Percentiles rank a stretch among this genome's conserved stretches.
These are phyloP conservation scores for Rhododendron simsii DNA, from an alignment of 148 eudicot genomes.

Conservation along the genomic window DNA sequence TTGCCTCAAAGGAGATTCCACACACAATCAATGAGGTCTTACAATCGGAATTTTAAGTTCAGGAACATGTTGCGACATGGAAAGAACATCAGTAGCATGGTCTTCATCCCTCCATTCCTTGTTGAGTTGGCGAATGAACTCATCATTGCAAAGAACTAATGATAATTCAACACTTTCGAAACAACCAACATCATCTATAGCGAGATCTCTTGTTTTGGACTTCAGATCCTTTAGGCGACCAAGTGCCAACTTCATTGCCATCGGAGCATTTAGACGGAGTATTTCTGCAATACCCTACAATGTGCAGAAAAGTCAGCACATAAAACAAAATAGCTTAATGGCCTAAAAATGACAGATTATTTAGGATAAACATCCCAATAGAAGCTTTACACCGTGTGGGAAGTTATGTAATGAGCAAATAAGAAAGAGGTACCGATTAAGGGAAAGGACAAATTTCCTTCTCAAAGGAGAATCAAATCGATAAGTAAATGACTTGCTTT, in stretches of 20 bases:
- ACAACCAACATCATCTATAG: slow-evolving; percentile 57
- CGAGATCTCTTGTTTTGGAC: slow-evolving; percentile 69
- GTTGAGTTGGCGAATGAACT: slow-evolving; percentile 69
- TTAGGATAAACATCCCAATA: background rate
- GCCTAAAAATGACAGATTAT: background rate
- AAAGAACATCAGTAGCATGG: slow-evolving; percentile 92
- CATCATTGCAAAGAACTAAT: slow-evolving; percentile 84
- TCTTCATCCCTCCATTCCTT: slow-evolving; percentile 97
- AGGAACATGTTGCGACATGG: slow-evolving; percentile 96
- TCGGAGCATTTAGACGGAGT: slow-evolving; percentile 78
- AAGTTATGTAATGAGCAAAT: background rate
- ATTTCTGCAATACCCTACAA: slow-evolving; percentile 78
- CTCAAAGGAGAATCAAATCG: background rate
- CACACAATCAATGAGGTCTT: slow-evolving; percentile 17
- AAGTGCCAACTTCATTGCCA: slow-evolving; percentile 83
- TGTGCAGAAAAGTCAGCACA: background rate
- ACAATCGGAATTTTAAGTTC: slow-evolving; percentile 79
- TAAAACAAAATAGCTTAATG: background rate
- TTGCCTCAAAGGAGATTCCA: slow-evolving; percentile 5
- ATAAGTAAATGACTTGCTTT: background rate
- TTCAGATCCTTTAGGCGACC: slow-evolving; percentile 54
- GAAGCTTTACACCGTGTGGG: background rate
- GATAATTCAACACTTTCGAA: slow-evolving; percentile 76
- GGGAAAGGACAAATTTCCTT: too few species aligned
- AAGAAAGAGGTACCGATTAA: too few species aligned